Percentiles rank a stretch among this genome's conserved stretches.
Conservation (phyloP, 1,284 basidiomycete species). For the Ceraceosorus bombacis region DNA sequence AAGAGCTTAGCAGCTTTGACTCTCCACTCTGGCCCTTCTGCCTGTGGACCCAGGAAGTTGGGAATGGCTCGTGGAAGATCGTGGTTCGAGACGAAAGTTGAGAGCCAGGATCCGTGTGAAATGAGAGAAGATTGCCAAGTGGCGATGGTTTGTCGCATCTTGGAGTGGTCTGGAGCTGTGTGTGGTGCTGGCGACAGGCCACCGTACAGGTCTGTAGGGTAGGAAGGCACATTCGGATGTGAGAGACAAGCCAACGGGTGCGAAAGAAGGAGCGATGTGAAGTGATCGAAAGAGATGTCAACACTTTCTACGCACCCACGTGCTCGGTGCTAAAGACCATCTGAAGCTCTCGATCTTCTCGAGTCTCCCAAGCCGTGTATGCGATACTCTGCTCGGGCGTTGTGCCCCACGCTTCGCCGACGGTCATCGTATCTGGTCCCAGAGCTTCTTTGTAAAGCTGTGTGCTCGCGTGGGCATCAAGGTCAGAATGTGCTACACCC, state of each 20-base stretch:
- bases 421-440: conserved; percentile 56
- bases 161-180: neutral
- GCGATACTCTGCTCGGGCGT: neutral
- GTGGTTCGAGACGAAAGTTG: conserved; percentile 58
- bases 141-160: conserved; percentile 16
- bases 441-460: conserved; percentile 53
- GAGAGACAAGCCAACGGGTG: too few relatives aligned
- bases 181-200: neutral
- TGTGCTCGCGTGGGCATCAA: too few relatives aligned
- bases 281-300: too few relatives aligned
- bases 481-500: too few relatives aligned
- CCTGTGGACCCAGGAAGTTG: conserved; percentile 1
- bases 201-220: neutral
- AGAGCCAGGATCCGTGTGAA: conserved; percentile 29
- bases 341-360: neutral
- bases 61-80: conserved; percentile 57
- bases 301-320: too few relatives aligned
- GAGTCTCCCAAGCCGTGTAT: neutral
- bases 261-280: too few relatives aligned
- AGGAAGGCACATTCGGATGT: neutral
- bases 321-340: neutral
- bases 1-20: conserved; percentile 60
- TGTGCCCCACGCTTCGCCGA: conserved; percentile 56
- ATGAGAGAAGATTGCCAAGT: conserved; percentile 53
- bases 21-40: conserved; percentile 58